Base-by-base conservation (phyloP, 73 alveolate genomes). In the Blepharisma japonicum region DNA sequence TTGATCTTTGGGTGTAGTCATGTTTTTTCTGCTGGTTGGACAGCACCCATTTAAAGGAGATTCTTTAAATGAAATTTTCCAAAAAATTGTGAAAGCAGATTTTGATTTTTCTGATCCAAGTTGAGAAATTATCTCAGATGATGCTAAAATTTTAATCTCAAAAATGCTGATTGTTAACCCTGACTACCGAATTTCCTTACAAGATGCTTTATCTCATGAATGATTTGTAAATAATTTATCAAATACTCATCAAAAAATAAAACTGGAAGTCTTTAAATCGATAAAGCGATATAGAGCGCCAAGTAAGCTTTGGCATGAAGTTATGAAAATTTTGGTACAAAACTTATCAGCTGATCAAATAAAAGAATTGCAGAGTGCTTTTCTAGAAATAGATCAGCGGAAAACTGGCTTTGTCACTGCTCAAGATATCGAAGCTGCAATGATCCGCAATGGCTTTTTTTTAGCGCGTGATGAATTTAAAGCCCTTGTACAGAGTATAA, bases 61-160 rank as follows among this genome's bases (percentile, higher is more conserved):
- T 61, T 61, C 74, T 18, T n/a, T 61, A 9, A n/a, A n/a, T 61
- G 74, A 61, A 25, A 39, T 61, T 61, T 61, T 61, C 23, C 23
- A n/a, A 8, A 61, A 61, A 8, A 61, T 61, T 61, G n/a, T 61
- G 23, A 25, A 14, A 61, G 74, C 49, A 61, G 23, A 25, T 25
- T 61, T 20, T 61, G 38, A 14, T 61, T 61, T 61, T 25, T 32
- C 42, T 32, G 42, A 32, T 32, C 42, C 42, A 32, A 32, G 42
- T 32, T 32, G 42, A 32, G 46, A 56, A 11, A 42, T 61, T 53
- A 68, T 88, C n/a, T 88, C 95, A 20, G 32, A 68, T 21, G 68
- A 77, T 6, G 94, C 94, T 5, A 89, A 84, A 49, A 92, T 77
- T 78, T 72, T 91, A 50, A 61, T 91, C 27, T 68, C 72, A 45